Base-by-base conservation (phyloP, 352 stramenopile species). In the Phytophthora pistaciae region DNA sequence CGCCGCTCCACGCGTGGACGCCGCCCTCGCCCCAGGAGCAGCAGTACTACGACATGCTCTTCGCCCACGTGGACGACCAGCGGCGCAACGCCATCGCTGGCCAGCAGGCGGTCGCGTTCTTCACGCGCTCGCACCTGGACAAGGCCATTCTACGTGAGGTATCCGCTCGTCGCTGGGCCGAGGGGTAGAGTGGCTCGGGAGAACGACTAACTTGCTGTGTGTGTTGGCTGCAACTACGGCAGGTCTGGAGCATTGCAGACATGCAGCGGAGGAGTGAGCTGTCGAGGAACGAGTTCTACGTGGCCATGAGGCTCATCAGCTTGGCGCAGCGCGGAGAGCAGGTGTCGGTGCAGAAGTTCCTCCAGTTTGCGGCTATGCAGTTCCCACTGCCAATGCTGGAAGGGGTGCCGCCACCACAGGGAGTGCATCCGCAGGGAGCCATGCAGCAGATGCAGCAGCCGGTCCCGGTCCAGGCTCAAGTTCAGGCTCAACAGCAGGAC, bases 41-140 rank as follows among this genome's bases (percentile, higher is more conserved):
- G 46, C 81, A 93, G 50, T 98, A 98, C 75, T 98, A 95, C 80
- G 85, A 98, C 74, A 68, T 80, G 63, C 80, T 99, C 27, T 99
- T 99, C 71, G 52, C 77, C 8, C 61, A 83, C n/a, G 95, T 95
- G n/a, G 96, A 98, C 71, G 85, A 92, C 13, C 80, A 96, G 66
- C 74, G 83, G 16, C 79, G 80, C 46, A 91, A 96, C 31, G 80
- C 85, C 13, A 97, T 99, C 68, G 88, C 86, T 13, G 96, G 96
- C 7, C 84, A 80, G 5, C 85, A 94, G 31, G 96, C 96, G 4
- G 96, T 99, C 10, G 79, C 87, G 61, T 98, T 99, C 76, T 98
- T 99, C 70, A 92, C 90, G 27, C 84, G 89, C 0, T 98, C 95
- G 18, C 95, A 96, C 52, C 70, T 98, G 6, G 93, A 98, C 60